Conservation (phyloP, 305 asterid species). For the Fraxinus albicans region DNA sequence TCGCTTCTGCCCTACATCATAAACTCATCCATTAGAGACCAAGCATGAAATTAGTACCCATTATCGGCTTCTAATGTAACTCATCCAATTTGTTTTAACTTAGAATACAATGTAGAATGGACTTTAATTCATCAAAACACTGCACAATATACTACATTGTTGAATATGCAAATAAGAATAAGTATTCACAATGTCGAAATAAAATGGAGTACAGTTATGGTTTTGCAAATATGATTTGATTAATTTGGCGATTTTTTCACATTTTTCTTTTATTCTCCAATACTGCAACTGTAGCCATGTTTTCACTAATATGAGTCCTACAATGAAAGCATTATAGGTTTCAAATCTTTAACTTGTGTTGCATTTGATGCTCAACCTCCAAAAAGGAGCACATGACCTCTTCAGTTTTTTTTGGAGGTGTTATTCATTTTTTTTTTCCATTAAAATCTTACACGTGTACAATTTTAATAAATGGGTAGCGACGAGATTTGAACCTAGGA, state of each 20-base stretch:
- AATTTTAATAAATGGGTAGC: neutral
- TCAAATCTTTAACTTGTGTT: neutral
- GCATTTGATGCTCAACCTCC: neutral
- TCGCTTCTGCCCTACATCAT: neutral
- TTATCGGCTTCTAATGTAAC: neutral
- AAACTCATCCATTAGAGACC: neutral
- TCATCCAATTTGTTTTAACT: neutral
- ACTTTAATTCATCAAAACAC: neutral
- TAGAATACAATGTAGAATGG: neutral
- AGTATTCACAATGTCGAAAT: neutral
- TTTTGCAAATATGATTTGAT: no score
- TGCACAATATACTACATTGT: neutral
- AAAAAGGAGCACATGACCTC: neutral
- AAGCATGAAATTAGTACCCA: neutral
- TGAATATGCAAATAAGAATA: neutral
- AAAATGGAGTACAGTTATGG: no score
- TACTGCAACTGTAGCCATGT: no score
- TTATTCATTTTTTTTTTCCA: neutral
- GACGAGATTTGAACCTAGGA: neutral
- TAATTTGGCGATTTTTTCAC: no score
- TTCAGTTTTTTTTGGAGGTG: no score
- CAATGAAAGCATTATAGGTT: neutral
- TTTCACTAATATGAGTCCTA: no score
- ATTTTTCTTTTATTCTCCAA: no score
- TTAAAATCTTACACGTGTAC: neutral